Evolutionary conservation across 768 basidiomycete species (phyloP).

Genomic region (Calocybe gangraenosa): DNA sequence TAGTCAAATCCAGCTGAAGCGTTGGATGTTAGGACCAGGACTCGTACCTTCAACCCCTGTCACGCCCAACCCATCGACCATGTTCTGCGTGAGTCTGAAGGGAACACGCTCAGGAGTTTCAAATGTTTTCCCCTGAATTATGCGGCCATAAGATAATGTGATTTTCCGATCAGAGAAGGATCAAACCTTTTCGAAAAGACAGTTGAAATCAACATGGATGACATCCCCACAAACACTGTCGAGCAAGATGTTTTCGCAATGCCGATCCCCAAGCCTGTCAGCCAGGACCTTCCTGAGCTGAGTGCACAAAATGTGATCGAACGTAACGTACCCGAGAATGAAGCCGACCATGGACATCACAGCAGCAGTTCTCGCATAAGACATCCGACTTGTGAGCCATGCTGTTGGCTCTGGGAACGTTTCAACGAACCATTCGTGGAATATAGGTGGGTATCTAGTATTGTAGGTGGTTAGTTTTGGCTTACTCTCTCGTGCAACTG

Average conservation of each 20-base stretch:
- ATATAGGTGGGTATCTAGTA: constrained; percentile 72
- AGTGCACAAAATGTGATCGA: background rate
- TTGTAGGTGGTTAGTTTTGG: background rate
- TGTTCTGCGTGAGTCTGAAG: constrained; percentile 90
- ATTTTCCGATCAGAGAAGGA: too few species aligned
- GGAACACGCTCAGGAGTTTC: constrained; percentile 91
- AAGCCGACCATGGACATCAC: constrained; percentile 99
- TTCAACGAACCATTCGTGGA: constrained; percentile 97
- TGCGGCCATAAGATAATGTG: too few species aligned
- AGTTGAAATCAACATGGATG: constrained; percentile 97
- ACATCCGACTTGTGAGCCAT: constrained; percentile 86
- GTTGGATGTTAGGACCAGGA: background rate
- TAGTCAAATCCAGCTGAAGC: constrained; percentile 42
- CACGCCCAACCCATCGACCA: constrained; percentile 89
- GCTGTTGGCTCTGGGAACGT: constrained; percentile 96
- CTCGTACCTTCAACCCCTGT: constrained; percentile 82
- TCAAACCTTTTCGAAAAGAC: constrained; percentile 89
- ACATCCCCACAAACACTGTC: constrained; percentile 86
- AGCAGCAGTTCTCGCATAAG: constrained; percentile 85
- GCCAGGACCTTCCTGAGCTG: background rate
- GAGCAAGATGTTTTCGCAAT: constrained; percentile 93
- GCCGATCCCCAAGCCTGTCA: constrained; percentile 90
- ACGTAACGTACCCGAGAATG: constrained; percentile 73
- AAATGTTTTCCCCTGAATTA: constrained; percentile 62
- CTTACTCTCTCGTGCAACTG: background rate